Conservation (phyloP, 2,329 filamentous ascomycete genomes). For the Ceratocystis cubensis region DNA sequence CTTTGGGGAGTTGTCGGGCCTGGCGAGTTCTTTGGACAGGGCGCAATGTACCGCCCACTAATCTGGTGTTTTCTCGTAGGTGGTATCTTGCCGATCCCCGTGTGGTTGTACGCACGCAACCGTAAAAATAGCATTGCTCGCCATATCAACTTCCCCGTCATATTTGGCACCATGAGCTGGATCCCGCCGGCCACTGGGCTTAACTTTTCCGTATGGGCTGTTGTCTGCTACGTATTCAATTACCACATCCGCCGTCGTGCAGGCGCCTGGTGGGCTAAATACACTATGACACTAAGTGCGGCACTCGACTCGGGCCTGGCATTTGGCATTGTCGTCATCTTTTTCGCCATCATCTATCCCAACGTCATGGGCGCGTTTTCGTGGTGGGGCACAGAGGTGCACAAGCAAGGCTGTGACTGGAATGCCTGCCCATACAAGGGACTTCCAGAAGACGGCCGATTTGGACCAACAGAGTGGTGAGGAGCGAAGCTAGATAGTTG, state of each 20-base stretch:
- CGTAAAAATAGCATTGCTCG: conserved; percentile 51
- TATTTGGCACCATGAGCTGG: conserved; percentile 74
- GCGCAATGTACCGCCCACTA: conserved; percentile 60
- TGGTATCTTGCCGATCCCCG: conserved; percentile 56
- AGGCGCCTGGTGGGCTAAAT: conserved; percentile 75
- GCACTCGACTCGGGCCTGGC: conserved; percentile 73
- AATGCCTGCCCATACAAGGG: conserved; percentile 59
- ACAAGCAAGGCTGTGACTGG: conserved; percentile 78
- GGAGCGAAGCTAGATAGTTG: neutral
- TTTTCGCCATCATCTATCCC: conserved; percentile 77
- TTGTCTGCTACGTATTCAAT: conserved; percentile 80
- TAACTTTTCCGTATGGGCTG: conserved; percentile 77
- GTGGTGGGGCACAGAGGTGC: conserved; percentile 85
- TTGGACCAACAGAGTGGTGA: conserved; percentile 52
- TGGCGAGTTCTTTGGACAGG: conserved; percentile 64
- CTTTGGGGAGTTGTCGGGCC: conserved; percentile 84
- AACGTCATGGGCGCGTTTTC: conserved; percentile 59
- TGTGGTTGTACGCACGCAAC: conserved; percentile 58
- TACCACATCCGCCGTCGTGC: conserved; percentile 57
- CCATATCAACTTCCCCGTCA: conserved; percentile 68
- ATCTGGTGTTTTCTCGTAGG: conserved; percentile 75
- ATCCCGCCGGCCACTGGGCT: conserved; percentile 77
- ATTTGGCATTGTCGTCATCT: conserved; percentile 70
- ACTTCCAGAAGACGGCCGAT: conserved; percentile 50
- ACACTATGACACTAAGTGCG: conserved; percentile 78